Base-by-base conservation (phyloP, 176 grass and related monocot species). In the Melocanna baccifera region DNA sequence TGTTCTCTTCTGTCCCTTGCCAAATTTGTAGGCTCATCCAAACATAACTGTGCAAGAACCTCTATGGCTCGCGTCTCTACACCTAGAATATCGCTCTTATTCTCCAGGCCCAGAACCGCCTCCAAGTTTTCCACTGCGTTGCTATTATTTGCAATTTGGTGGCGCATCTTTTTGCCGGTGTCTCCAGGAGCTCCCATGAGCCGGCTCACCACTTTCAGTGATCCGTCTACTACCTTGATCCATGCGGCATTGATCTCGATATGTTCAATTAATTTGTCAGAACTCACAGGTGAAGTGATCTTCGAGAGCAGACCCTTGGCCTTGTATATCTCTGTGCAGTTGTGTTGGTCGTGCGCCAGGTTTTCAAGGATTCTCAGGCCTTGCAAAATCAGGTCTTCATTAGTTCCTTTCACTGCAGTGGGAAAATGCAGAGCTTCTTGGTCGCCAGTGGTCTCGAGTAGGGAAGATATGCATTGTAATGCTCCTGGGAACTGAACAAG, bases 341-440 rank as follows among this genome's bases (percentile, higher is more conserved):
- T 79, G 43, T 79, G 15, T 1, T 29, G 10, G 15, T 46, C 2
- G 9, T 46, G 15, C 1, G 40, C 25, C 8, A 79, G 5, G 4
- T 79, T 78, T 23, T 78, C 59, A 20, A 78, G 76, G 12, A 78
- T 78, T 78, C 58, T 78, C 76, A 78, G 43, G 4, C 76, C 58
- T 47, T 62, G 25, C 59, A 78, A 32, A 7, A 78, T 18, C 8
- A 78, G 41, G 43, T 64, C 76, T 11, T 30, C 9, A 5, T 46
- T 42, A 28, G 10, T 12, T 36, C 34, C 34, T 36, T 36, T 36
- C 34, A 36, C 34, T 36, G 34, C 40, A 57, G 34, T 37, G 19
- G 5, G 20, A 3, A 46, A 19, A 29, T 29, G 3, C 0, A 62
- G 13, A 12, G 51, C 50, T 56, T 64, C 76, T 65, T 50, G 58